phyloP scores from a whole-genome alignment of 805 yeast species.

The Wickerhamiella azymoides region DNA sequence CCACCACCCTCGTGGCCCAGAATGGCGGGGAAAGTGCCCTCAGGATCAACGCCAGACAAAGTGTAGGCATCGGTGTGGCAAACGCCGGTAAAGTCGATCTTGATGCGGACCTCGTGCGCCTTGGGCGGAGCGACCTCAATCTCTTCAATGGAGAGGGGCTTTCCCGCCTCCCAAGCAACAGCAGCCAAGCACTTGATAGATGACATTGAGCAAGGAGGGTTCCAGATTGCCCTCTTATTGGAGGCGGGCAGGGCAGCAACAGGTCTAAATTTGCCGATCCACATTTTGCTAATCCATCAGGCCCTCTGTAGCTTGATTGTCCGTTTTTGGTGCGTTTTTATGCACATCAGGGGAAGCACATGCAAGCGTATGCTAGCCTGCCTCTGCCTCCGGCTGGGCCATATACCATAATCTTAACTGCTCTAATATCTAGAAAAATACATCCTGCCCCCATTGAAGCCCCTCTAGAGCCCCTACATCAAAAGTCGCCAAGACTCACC shows the following conservation, averaged over 20 bases:
- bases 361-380: not conserved
- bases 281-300: too few species aligned
- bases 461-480: too few species aligned
- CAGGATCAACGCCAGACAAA: conserved; percentile 87
- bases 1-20: conserved; percentile 99
- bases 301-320: too few species aligned
- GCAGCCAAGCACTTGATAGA: conserved; percentile 83
- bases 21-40: conserved; percentile 85
- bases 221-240: too few species aligned
- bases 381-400: too few species aligned
- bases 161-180: conserved; percentile 91
- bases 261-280: too few species aligned
- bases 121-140: conserved; percentile 86
- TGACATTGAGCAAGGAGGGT: too few species aligned
- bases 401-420: too few species aligned
- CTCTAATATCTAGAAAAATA: too few species aligned
- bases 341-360: not conserved
- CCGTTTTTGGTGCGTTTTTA: not conserved
- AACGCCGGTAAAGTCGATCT: conserved; percentile 77
- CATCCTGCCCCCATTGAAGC: too few species aligned
- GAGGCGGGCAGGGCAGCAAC: too few species aligned
- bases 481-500: conserved; percentile 12
- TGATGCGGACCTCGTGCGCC: conserved; percentile 94
- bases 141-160: conserved; percentile 61
- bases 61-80: conserved; percentile 99